Base-by-base conservation (phyloP, 1,139 yeast genomes). In the Suhomyces bokatorum region DNA sequence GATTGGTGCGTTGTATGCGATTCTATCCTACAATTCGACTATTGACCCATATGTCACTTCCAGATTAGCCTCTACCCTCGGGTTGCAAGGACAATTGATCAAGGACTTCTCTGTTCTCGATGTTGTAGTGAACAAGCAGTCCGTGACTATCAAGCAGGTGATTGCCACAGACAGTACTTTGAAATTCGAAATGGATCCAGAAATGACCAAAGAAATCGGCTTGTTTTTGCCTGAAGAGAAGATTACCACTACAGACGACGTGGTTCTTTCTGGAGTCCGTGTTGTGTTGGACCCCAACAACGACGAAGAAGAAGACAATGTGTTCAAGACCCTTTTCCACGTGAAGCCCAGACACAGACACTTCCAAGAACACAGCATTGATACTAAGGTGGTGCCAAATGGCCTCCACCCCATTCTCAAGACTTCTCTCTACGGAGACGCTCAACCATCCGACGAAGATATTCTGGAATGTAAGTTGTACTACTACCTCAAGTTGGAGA, bases 321-420 rank as follows among this genome's bases (percentile, higher is more conserved):
- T 57, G 37, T 47, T 69, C 47, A 64, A 65, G 43, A 74, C 79
- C 0, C 52, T 74, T 50, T 72, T 74, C 53, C 78, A 74, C 50
- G 58, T 71, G 10, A 71, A 71, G 46, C 78, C 78, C 9, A 62
- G 75, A 45, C 76, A 69, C 52, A 58, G 78, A 44, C 40, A 46
- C 33, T 37, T 43, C 13, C 43, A 49, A 7, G 43, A 41, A 2
- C 30, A 52, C 11, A 33, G 40, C 1, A 42, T 50, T 0, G 43
- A 42, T 0, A 51, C 62, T 5, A 17, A 39, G 6, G 42, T 67
- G 4, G 35, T 49, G 5, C 49, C 59, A 1, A 67, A 68, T 43
- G 77, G 79, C 0, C 60, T 74, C 40, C 79, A 74, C 50, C 79
- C 78, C 2, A 53, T 65, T 7, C 43, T 70, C 24, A 51, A 50